Evolutionary conservation across 2,329 filamentous ascomycete genomes (phyloP).

Genomic region (Lasiodiplodia hormozganensis): DNA sequence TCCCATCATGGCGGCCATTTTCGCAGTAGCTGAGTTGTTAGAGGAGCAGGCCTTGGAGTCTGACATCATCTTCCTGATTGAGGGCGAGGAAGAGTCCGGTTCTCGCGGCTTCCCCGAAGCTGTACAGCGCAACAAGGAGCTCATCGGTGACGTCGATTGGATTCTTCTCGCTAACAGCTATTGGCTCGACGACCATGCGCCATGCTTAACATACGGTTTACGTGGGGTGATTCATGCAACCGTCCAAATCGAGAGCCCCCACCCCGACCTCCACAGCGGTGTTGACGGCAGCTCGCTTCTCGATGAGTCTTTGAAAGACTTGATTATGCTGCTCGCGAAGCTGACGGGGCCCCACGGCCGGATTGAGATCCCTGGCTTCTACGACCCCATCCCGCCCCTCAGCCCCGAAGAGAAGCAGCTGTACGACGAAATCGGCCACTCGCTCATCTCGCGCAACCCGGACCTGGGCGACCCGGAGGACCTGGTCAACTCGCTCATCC

Average conservation of each 20-base stretch:
- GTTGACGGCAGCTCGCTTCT: conserved; percentile 93
- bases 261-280: conserved; percentile 91
- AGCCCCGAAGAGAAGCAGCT: conserved; percentile 77
- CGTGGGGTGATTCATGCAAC: conserved; percentile 94
- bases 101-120: conserved; percentile 89
- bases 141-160: conserved; percentile 92
- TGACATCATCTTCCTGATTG: conserved; percentile 92
- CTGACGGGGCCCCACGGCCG: conserved; percentile 82
- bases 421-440: conserved; percentile 83
- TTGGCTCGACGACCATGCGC: conserved; percentile 95
- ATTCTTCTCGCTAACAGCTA: conserved; percentile 97
- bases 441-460: conserved; percentile 75
- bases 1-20: conserved; percentile 90
- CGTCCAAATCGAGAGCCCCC: conserved; percentile 82
- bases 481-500: conserved; percentile 87
- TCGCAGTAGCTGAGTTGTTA: conserved; percentile 87
- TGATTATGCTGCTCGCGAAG: conserved; percentile 81
- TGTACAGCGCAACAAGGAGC: conserved; percentile 77
- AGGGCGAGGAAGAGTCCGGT: conserved; percentile 95
- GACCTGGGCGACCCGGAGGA: conserved; percentile 67
- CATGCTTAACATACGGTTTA: conserved; percentile 92
- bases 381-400: conserved; percentile 80
- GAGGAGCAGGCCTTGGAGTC: conserved; percentile 83
- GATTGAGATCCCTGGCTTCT: conserved; percentile 86
- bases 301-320: conserved; percentile 89